Percentiles rank a stretch among this genome's conserved stretches.
These are phyloP conservation scores for Fraxinus sp. DNA, from an alignment of 305 asterid genomes.

Conservation along the genomic window DNA sequence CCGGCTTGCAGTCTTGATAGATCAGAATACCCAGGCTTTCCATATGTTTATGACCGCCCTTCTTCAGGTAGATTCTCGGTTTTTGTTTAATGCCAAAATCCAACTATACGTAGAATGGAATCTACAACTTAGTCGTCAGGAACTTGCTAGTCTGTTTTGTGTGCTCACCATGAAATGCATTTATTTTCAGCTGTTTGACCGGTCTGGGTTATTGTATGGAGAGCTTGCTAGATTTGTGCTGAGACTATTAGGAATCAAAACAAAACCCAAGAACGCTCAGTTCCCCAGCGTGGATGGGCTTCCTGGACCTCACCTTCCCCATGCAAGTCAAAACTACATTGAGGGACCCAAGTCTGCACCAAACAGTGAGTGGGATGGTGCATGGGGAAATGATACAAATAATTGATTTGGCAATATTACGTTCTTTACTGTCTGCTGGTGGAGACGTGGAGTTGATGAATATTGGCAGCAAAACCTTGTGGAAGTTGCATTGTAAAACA, in stretches of 20 bases:
- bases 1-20: conserved; percentile 77
- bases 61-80: conserved; percentile 66
- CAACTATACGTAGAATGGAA: not conserved
- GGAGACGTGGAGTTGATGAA: conserved; percentile 5
- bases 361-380: conserved; percentile 69
- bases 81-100: not conserved
- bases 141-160: not conserved
- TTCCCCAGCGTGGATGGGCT: conserved; percentile 62
- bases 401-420: conserved; percentile 1
- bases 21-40: conserved; percentile 96
- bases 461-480: not conserved
- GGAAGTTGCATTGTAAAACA: conserved; percentile 19
- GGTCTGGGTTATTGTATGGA: conserved; percentile 88
- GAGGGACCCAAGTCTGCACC: conserved; percentile 79
- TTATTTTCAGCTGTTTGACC: conserved; percentile 72
- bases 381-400: conserved; percentile 64
- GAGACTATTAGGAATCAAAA: conserved; percentile 70
- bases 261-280: conserved; percentile 57
- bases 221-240: conserved; percentile 96
- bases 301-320: conserved; percentile 61
- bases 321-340: conserved; percentile 47
- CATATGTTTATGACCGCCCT: conserved; percentile 93
- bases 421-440: conserved; percentile 11
- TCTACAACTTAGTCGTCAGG: not conserved
- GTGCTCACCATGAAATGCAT: not conserved